These are phyloP conservation scores for Peronosclerospora sorghi DNA, from an alignment of 352 stramenopile genomes.

Conservation along the genomic window DNA sequence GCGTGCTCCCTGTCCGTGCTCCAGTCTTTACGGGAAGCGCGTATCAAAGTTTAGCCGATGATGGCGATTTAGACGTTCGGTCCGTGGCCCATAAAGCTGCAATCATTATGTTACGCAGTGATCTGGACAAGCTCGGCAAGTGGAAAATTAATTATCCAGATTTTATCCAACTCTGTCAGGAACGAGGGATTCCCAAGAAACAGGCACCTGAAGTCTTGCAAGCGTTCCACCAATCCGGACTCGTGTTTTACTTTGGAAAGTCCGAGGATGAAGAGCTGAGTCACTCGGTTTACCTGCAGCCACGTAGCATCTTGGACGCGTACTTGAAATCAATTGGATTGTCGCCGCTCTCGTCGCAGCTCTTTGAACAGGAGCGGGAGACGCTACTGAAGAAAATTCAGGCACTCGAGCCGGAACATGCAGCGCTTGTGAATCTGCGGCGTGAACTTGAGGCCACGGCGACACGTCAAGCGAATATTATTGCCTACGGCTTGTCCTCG, in stretches of 20 bases:
- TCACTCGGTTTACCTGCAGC: constrained; percentile 71
- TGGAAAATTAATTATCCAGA: constrained; percentile 70
- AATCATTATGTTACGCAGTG: constrained; percentile 62
- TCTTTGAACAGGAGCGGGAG: constrained; percentile 57
- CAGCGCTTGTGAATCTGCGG: constrained; percentile 50
- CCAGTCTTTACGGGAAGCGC: constrained; percentile 64
- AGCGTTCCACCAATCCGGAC: constrained; percentile 60
- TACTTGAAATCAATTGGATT: constrained; percentile 72
- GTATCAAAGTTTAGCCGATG: constrained; percentile 61
- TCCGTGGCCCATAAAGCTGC: constrained; percentile 69
- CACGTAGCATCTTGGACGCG: constrained; percentile 63
- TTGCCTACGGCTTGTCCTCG: constrained; percentile 44
- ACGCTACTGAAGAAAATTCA: constrained; percentile 55
- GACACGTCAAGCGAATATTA: constrained; percentile 44
- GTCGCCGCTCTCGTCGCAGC: constrained; percentile 50
- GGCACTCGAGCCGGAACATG: constrained; percentile 52
- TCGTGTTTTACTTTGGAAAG: constrained; percentile 78
- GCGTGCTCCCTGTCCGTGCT: constrained; percentile 54
- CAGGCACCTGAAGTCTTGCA: constrained; percentile 64
- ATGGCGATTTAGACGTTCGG: constrained; percentile 69
- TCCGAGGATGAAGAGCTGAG: constrained; percentile 59
- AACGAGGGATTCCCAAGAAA: constrained; percentile 77
- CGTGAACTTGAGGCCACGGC: constrained; percentile 50
- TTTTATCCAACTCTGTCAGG: constrained; percentile 55
- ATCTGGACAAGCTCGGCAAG: constrained; percentile 58